Evolutionary conservation across 2,329 filamentous ascomycete species (phyloP).

Genomic region (Fusarium sp.): DNA sequence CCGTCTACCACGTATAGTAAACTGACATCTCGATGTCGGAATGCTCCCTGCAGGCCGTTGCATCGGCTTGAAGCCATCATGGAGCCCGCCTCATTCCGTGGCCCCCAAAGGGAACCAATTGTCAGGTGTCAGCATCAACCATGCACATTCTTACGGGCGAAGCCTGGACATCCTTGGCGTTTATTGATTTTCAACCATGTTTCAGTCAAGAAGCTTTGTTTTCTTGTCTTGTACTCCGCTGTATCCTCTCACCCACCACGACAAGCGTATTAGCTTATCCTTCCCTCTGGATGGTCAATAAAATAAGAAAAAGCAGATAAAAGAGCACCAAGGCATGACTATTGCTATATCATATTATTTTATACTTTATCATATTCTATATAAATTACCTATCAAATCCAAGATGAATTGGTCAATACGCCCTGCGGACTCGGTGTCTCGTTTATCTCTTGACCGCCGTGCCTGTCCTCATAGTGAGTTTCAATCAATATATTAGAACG

Average conservation of each 20-base stretch:
- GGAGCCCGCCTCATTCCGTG: conserved; percentile 25
- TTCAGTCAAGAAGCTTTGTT: conserved; percentile 6
- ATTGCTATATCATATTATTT: no score
- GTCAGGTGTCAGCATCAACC: conserved; percentile 14
- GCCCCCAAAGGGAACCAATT: conserved; percentile 14
- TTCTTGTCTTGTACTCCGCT: conserved; percentile 16
- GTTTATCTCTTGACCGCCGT: no score
- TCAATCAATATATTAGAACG: background rate
- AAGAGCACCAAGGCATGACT: no score
- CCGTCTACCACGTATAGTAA: background rate
- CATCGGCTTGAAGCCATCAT: conserved; percentile 1
- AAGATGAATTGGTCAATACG: no score
- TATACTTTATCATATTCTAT: no score
- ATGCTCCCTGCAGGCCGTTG: conserved; percentile 24
- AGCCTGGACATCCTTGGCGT: conserved; percentile 8
- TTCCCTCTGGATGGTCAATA: no score
- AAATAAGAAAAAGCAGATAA: no score
- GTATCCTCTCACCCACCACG: background rate
- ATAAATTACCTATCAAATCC: no score
- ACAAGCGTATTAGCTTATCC: no score
- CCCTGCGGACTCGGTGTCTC: no score
- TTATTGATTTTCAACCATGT: conserved; percentile 4
- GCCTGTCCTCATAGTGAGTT: background rate
- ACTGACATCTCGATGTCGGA: background rate
- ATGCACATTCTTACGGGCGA: conserved; percentile 1